phyloP scores from a whole-genome alignment of 495 filamentous ascomycete species.

The Pyrenula aspistea region DNA sequence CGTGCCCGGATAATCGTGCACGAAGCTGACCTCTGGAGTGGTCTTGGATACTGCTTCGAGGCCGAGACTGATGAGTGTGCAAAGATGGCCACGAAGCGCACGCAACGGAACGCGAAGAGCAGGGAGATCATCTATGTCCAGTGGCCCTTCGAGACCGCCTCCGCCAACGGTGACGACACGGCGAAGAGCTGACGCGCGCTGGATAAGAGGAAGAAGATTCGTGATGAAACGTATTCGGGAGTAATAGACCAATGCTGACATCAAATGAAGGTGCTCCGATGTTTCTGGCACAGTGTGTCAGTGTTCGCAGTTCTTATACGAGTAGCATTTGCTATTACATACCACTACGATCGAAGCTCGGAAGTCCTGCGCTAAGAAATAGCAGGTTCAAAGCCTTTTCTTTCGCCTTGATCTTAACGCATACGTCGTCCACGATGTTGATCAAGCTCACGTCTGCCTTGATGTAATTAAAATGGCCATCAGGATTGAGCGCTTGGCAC shows the following conservation, averaged over 20 bases:
- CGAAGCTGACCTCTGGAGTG: constrained; percentile 39
- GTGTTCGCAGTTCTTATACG: no score
- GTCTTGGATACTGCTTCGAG: constrained; percentile 33
- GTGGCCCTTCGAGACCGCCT: constrained; percentile 37
- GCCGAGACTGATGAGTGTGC: constrained; percentile 36
- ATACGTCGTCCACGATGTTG: constrained; percentile 46
- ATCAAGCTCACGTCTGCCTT: constrained; percentile 46
- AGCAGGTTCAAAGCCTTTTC: constrained; percentile 52
- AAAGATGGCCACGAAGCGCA: constrained; percentile 26
- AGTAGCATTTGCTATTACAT: no score
- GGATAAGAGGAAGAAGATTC: constrained; percentile 51
- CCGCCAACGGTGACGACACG: constrained; percentile 49
- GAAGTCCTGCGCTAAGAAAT: constrained; percentile 25
- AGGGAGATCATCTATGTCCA: constrained; percentile 36
- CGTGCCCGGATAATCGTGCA: constrained; percentile 44
- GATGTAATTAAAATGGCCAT: constrained; percentile 41
- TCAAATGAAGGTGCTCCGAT: constrained; percentile 41
- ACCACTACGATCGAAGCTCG: constrained; percentile 4
- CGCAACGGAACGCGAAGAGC: constrained; percentile 13
- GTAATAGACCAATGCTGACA: constrained; percentile 45
- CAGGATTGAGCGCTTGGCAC: constrained; percentile 33
- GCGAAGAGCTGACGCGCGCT: constrained; percentile 26
- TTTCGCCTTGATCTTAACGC: constrained; percentile 37
- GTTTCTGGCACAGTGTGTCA: no score
- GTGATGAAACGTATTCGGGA: constrained; percentile 48